Conservation (phyloP, 169 alveolate species). For the Cryptosporidium viatorum region DNA sequence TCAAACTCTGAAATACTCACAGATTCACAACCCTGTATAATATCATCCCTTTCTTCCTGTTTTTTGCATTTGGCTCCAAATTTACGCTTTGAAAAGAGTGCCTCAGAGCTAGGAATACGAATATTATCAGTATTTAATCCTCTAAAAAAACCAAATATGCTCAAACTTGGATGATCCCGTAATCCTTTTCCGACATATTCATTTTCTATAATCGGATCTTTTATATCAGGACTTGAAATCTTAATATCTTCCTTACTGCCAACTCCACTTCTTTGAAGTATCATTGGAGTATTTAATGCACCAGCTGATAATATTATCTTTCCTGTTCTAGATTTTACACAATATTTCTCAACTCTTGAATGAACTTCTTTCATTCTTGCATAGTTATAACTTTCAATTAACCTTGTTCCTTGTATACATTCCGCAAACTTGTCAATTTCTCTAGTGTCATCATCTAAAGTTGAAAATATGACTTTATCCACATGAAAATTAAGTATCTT, state of each 20-base stretch:
- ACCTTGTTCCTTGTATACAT: not conserved
- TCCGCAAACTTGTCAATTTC: constrained; percentile 8
- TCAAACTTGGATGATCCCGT: constrained; percentile 40
- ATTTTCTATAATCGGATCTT: constrained; percentile 43
- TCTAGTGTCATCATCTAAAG: not conserved
- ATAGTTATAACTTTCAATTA: not conserved
- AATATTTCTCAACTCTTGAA: not conserved
- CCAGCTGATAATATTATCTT: constrained; percentile 46
- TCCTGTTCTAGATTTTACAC: constrained; percentile 16
- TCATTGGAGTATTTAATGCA: constrained; percentile 67
- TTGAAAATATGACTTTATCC: not conserved
- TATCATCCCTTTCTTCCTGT: constrained; percentile 30
- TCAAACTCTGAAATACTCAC: constrained; percentile 58
- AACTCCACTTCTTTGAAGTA: constrained; percentile 73
- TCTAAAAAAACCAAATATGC: constrained; percentile 51
- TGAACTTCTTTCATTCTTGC: not conserved
- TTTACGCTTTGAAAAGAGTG: constrained; percentile 30
- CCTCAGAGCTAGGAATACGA: constrained; percentile 31
- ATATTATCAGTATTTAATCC: not conserved
- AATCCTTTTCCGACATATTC: constrained; percentile 38
- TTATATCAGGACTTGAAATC: constrained; percentile 27
- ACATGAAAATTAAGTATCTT: constrained; percentile 30
- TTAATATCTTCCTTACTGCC: constrained; percentile 15
- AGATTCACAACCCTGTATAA: constrained; percentile 56
- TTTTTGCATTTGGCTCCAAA: constrained; percentile 32